phyloP scores from a whole-genome alignment of 306 rosid species.

The Aeschynomene evenia region DNA sequence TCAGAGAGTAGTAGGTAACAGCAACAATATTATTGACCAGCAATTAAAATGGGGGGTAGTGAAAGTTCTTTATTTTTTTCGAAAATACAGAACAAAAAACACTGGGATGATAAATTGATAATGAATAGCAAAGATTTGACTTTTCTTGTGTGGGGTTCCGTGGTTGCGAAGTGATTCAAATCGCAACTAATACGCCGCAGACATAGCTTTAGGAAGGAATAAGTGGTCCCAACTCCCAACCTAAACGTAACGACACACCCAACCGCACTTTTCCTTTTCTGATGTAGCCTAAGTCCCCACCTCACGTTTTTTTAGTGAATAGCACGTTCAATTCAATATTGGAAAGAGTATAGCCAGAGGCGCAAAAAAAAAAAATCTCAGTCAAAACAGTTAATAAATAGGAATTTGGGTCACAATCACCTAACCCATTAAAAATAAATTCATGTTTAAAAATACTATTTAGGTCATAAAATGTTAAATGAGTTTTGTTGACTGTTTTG shows the following conservation, averaged over 20 bases:
- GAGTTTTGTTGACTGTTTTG: too few relatives aligned
- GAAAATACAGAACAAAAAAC: not conserved
- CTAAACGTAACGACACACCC: not conserved
- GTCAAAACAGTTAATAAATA: too few relatives aligned
- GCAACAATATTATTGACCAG: too few relatives aligned
- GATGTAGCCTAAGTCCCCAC: not conserved
- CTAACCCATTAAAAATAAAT: too few relatives aligned
- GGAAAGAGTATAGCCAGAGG: too few relatives aligned
- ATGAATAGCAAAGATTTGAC: not conserved
- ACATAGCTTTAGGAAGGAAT: not conserved
- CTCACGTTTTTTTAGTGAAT: not conserved
- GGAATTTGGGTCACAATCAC: too few relatives aligned
- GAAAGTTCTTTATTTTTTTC: not conserved
- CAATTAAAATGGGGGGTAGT: not conserved
- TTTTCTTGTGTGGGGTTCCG: not conserved
- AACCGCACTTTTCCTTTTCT: not conserved
- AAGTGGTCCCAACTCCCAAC: not conserved
- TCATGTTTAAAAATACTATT: too few relatives aligned
- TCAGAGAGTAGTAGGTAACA: too few relatives aligned
- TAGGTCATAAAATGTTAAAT: too few relatives aligned
- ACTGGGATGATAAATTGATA: too few relatives aligned
- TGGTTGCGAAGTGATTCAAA: not conserved
- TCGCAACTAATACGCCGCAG: not conserved
- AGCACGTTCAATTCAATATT: not conserved
- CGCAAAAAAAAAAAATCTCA: too few relatives aligned